phyloP scores from a whole-genome alignment of 495 filamentous ascomycete genomes.

The Cudoniella acicularis region DNA sequence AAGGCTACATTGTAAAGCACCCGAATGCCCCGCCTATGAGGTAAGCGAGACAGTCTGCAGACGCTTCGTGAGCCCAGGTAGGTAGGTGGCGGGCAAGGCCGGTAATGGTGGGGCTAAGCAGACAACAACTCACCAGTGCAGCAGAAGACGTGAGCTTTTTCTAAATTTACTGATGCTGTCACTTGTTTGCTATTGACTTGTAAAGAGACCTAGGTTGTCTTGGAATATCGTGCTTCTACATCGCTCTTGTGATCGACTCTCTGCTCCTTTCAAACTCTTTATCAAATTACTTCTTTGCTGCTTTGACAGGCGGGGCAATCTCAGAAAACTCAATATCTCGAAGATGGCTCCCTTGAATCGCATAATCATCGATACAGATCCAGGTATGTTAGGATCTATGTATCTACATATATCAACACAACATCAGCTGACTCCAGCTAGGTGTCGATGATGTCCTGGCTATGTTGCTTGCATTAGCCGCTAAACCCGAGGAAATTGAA shows the following conservation, averaged over 20 bases:
- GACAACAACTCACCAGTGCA: background rate
- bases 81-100: too few relatives aligned
- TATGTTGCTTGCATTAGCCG: slow-evolving; percentile 74
- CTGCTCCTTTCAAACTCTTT: background rate
- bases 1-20: background rate
- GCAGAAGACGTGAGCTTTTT: background rate
- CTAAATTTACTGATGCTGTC: background rate
- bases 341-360: slow-evolving; percentile 59
- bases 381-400: slow-evolving; percentile 41
- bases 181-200: too few relatives aligned
- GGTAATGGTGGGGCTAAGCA: too few relatives aligned
- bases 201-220: too few relatives aligned
- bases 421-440: slow-evolving; percentile 27
- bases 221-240: background rate
- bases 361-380: slow-evolving; percentile 94
- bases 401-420: background rate
- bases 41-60: too few relatives aligned
- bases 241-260: too few relatives aligned
- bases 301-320: background rate
- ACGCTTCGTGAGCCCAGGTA: too few relatives aligned
- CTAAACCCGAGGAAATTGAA: slow-evolving; percentile 81
- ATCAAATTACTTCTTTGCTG: background rate
- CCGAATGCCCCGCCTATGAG: background rate
- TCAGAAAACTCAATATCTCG: background rate
- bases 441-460: slow-evolving; percentile 93